phyloP scores from a whole-genome alignment of 345 rosid genomes.

The Ceriops zippeliana region DNA sequence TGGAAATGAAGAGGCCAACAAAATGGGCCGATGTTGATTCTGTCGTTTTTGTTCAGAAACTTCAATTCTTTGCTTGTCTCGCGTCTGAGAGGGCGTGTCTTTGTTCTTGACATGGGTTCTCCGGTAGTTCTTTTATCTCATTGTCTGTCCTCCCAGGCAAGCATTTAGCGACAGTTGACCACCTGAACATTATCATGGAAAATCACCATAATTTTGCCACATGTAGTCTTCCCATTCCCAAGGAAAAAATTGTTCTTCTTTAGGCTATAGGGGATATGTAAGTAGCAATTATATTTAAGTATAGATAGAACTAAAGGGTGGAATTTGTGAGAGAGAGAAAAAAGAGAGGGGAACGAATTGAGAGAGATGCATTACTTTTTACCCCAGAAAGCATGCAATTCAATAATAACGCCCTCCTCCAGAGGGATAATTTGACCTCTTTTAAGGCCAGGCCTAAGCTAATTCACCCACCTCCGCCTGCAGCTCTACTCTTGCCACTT shows the following conservation, averaged over 20 bases:
- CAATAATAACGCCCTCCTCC: conserved; percentile 80
- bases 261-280: background rate
- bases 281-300: background rate
- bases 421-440: conserved; percentile 78
- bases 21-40: conserved; percentile 7
- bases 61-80: conserved; percentile 34
- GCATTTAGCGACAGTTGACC: conserved; percentile 90
- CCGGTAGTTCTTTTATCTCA: conserved; percentile 95
- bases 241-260: background rate
- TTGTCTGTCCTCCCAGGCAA: conserved; percentile 92
- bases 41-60: conserved; percentile 21
- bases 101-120: conserved; percentile 80
- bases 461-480: conserved; percentile 92
- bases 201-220: background rate
- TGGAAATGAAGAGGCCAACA: no score
- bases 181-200: conserved; percentile 29
- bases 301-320: background rate
- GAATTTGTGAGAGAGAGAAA: background rate
- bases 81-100: conserved; percentile 33
- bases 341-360: background rate
- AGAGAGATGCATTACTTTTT: conserved; percentile 54
- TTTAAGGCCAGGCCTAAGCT: conserved; percentile 80
- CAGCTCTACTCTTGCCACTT: conserved; percentile 87
- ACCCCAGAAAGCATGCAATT: conserved; percentile 82
- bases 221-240: background rate